phyloP scores from a whole-genome alignment of 2,329 filamentous ascomycete species.

The Exophiala xenobiotica region DNA sequence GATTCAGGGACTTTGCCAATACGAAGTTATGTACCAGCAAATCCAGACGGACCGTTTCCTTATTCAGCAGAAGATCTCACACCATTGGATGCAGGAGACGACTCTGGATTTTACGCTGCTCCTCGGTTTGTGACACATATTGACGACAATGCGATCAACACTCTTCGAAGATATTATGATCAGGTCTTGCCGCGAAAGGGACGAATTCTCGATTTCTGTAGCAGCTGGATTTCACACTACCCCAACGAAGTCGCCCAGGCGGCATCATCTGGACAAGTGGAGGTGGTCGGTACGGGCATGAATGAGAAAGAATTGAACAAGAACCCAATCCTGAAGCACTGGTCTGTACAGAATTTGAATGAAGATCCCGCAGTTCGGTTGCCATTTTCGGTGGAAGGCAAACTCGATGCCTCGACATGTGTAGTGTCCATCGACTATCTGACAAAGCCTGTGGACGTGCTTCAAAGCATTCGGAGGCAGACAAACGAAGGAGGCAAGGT shows the following conservation, averaged over 20 bases:
- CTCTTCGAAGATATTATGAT: constrained; percentile 49
- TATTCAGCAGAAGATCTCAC: constrained; percentile 30
- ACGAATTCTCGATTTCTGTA: constrained; percentile 51
- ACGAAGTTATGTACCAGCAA: constrained; percentile 24
- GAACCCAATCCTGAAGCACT: constrained; percentile 40
- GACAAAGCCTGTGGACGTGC: constrained; percentile 46
- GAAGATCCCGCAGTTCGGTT: constrained; percentile 34
- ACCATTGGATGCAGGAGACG: constrained; percentile 30
- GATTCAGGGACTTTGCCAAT: neutral
- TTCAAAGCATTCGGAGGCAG: constrained; percentile 41
- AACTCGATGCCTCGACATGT: constrained; percentile 50
- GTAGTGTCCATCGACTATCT: constrained; percentile 56
- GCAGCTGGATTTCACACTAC: constrained; percentile 52
- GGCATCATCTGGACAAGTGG: constrained; percentile 31
- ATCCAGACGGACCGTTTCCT: constrained; percentile 27
- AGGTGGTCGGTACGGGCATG: constrained; percentile 51
- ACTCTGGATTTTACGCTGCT: constrained; percentile 30
- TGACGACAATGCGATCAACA: constrained; percentile 49
- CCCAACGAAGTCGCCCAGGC: constrained; percentile 35
- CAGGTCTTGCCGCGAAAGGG: constrained; percentile 42
- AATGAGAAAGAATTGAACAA: constrained; percentile 46
- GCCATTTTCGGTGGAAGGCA: constrained; percentile 8
- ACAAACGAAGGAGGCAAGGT: constrained; percentile 46
- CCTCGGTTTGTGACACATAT: constrained; percentile 56
- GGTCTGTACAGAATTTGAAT: constrained; percentile 49